phyloP scores from a whole-genome alignment of 768 basidiomycete genomes.

The Cubamyces sp. region DNA sequence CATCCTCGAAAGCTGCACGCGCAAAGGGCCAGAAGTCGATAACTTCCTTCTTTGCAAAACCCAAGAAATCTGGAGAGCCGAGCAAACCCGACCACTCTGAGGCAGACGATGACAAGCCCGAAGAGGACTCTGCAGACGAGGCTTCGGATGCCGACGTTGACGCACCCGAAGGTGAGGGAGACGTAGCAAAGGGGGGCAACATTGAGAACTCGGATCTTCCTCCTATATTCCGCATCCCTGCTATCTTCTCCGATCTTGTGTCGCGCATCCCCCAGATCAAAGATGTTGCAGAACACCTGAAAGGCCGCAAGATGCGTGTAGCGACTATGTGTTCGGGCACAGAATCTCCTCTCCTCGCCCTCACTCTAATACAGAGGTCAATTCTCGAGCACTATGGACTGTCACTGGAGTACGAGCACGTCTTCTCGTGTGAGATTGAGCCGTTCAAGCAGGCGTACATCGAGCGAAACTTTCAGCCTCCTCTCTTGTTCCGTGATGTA shows the following conservation, averaged over 20 bases:
- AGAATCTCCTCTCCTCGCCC: constrained; percentile 89
- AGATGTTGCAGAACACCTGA: constrained; percentile 63
- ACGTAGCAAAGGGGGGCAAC: constrained; percentile 37
- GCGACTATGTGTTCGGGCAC: constrained; percentile 99
- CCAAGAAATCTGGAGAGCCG: constrained; percentile 23
- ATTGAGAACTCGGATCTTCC: constrained; percentile 61
- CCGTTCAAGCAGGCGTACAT: constrained; percentile 98
- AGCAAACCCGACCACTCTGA: constrained; percentile 5
- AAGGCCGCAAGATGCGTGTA: constrained; percentile 85
- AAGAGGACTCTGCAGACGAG: constrained; percentile 23
- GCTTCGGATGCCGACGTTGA: constrained; percentile 32
- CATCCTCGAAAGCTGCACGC: constrained; percentile 32
- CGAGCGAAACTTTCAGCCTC: constrained; percentile 93
- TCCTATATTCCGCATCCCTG: constrained; percentile 71
- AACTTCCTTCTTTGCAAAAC: constrained; percentile 54
- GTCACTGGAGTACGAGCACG: constrained; percentile 79
- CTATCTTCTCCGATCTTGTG: constrained; percentile 79
- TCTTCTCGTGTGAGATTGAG: constrained; percentile 96
- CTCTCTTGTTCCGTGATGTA: constrained; percentile 91
- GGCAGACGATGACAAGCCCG: constrained; percentile 26
- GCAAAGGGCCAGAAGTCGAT: constrained; percentile 56
- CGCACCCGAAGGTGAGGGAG: constrained; percentile 38
- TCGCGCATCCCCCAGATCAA: constrained; percentile 66
- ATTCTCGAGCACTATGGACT: constrained; percentile 69
- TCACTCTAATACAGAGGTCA: constrained; percentile 80